Percentiles rank a stretch among this genome's conserved stretches.
Evolutionary conservation across 2,329 filamentous ascomycete genomes (phyloP).

Genomic region (Arthrobotrys sinensis): DNA sequence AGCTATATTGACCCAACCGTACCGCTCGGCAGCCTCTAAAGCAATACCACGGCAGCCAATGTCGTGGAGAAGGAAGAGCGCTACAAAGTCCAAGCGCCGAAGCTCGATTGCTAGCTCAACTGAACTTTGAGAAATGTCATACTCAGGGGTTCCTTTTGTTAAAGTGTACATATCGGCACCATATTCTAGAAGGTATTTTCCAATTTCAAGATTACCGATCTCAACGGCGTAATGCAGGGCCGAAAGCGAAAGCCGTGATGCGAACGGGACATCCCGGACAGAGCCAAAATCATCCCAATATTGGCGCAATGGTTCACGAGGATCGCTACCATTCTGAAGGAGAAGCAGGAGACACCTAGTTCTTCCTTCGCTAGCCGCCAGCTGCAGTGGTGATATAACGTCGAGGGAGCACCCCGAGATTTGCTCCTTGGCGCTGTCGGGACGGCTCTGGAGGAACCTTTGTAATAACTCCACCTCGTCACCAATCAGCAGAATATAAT

Average conservation of each 20-base stretch:
- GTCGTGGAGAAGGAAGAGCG: constrained; percentile 19
- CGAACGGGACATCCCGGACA: no score
- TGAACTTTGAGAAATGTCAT: neutral
- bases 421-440: neutral
- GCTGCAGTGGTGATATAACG: neutral
- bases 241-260: no score
- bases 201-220: neutral
- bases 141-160: neutral
- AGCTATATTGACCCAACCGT: neutral
- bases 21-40: neutral
- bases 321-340: constrained; percentile 14
- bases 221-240: neutral
- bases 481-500: neutral
- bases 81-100: constrained; percentile 23
- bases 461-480: neutral
- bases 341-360: constrained; percentile 7
- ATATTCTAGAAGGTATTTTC: constrained; percentile 21
- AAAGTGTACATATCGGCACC: constrained; percentile 2
- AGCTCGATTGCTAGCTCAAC: constrained; percentile 6
- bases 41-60: constrained; percentile 4
- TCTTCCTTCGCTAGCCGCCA: neutral
- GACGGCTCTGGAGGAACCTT: neutral
- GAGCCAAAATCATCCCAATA: no score
- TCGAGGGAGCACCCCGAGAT: neutral
- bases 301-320: no score